Conservation (phyloP, 176 grass and related monocot species). For the Eragrostis nindensis region DNA sequence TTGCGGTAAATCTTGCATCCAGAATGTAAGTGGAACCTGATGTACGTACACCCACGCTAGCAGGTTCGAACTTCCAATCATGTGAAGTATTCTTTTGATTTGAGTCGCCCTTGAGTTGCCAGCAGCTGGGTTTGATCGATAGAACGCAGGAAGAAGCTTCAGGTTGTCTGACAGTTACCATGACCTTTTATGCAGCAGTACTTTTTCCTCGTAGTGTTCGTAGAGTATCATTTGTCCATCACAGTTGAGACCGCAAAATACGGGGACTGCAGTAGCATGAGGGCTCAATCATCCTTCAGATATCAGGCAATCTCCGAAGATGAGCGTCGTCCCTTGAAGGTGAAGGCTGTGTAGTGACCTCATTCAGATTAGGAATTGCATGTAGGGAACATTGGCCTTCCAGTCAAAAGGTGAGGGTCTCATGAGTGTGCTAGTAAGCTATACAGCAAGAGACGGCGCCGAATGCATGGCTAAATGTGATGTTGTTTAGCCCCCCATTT, state of each 20-base stretch:
- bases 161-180: background rate
- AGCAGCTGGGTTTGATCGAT: background rate
- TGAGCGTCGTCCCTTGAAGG: too few relatives aligned
- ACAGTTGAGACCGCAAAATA: background rate
- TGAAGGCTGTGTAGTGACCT: too few relatives aligned
- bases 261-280: background rate
- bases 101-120: background rate
- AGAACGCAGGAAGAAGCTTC: background rate
- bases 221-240: background rate
- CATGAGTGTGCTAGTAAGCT: too few relatives aligned
- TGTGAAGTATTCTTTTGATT: background rate
- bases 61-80: too few relatives aligned
- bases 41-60: background rate
- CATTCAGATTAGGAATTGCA: too few relatives aligned
- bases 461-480: too few relatives aligned
- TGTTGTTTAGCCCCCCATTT: too few relatives aligned
- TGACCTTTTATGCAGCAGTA: background rate
- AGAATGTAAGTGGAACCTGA: background rate
- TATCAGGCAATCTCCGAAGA: background rate
- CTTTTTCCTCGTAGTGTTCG: background rate
- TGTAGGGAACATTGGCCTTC: too few relatives aligned
- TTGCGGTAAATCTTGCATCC: background rate
- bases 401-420: too few relatives aligned
- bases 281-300: background rate
- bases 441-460: too few relatives aligned